Evolutionary conservation across 1,284 basidiomycete species (phyloP).

Genomic region (Farysia itapuensis): DNA sequence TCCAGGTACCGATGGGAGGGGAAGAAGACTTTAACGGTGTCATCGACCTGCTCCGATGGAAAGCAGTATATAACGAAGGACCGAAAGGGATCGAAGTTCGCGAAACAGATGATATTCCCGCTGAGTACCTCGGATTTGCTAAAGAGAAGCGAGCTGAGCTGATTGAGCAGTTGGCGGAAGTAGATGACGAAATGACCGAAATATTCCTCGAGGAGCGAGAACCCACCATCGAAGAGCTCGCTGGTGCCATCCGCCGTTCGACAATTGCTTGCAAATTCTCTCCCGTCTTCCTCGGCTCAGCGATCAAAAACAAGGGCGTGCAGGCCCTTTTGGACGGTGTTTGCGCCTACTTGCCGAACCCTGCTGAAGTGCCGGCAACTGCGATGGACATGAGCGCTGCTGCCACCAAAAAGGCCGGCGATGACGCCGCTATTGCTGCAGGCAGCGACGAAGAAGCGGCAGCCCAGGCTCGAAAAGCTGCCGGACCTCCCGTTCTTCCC

Average conservation of each 20-base stretch:
- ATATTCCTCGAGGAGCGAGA: constrained; percentile 74
- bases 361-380: constrained; percentile 75
- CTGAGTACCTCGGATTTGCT: constrained; percentile 64
- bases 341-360: constrained; percentile 91
- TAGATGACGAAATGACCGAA: constrained; percentile 91
- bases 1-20: constrained; percentile 91
- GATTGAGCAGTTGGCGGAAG: constrained; percentile 92
- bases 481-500: constrained; percentile 41
- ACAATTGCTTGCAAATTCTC: constrained; percentile 88
- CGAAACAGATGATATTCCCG: constrained; percentile 87
- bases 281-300: constrained; percentile 95
- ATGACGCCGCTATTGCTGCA: constrained; percentile 37
- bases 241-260: constrained; percentile 80
- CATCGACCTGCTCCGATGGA: constrained; percentile 92
- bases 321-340: constrained; percentile 93
- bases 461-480: constrained; percentile 39
- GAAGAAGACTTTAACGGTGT: constrained; percentile 87
- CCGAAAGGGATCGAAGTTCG: constrained; percentile 83
- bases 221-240: constrained; percentile 68
- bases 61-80: constrained; percentile 91
- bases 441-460: constrained; percentile 40
- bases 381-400: constrained; percentile 81
- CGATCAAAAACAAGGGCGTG: constrained; percentile 95
- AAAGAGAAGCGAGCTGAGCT: constrained; percentile 69
- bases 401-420: constrained; percentile 45